Base-by-base conservation (phyloP, 225 moss, liverwort and hornwort genomes). In the Sphagnum contortum region DNA sequence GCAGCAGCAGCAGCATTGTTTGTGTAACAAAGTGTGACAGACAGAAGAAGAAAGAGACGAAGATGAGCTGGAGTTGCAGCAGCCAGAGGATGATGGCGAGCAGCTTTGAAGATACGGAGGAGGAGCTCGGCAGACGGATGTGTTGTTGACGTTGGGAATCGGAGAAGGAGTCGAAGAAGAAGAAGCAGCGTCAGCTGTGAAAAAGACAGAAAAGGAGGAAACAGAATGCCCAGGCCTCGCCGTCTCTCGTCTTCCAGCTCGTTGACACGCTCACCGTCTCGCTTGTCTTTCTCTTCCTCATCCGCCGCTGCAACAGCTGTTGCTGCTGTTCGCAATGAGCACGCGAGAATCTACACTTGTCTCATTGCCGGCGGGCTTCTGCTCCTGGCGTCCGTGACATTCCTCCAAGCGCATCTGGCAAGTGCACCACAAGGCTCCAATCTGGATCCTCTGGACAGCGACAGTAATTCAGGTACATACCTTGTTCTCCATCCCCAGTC, bases 171-270 rank as follows among this genome's bases (percentile, higher is more conserved):
- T 0, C 0, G 29, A 29, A 29, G 29, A 29, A 29, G 29, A 29
- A 29, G 29, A 29, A 29, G 29, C 29, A 29, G 29, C 29, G 29
- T 29, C 29, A 29, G 29, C 29, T 29, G 29, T 29, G 29, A 29
- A 29, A 29, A 29, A 29, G 29, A 29, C 29, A 29, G 29, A 29
- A 29, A 29, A 29, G 29, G 0, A 29, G 29, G 29, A 29, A 78
- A 73, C 81, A 85, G 64, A 85, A 85, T 85, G 84, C 76, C 84
- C 76, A 85, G 73, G 71, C 84, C 84, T 69, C 75, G 84, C 81
- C 84, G 71, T 61, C 67, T 78, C 70, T 75, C 78, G 76, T 29
- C 29, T 0, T 29, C 29, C 29, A 29, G 29, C 29, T 78, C 80
- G 8, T 68, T 85, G 66, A 81, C 84, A 64, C 70, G 81, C 62